Evolutionary conservation across 2,329 filamentous ascomycete species (phyloP), one percentile per base, ranked within the genome.

Genomic region (Diatrype stigma): DNA sequence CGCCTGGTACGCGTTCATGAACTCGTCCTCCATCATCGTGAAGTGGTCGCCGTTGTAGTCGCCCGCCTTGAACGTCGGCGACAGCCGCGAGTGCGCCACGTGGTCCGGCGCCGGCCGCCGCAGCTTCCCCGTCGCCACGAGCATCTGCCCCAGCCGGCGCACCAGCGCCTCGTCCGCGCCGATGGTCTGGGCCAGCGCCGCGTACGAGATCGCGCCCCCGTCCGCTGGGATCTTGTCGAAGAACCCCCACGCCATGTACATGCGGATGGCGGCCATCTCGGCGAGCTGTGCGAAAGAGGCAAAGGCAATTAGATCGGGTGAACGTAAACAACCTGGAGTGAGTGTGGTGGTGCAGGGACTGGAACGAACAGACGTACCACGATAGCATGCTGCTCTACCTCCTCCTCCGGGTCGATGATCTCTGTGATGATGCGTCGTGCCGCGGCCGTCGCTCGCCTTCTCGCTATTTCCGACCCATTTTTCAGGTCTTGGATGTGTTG

Each of bases 51-150:
- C 57, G 30, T 52, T 46, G 8, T 26, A 16, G 30, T 48, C 48
- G 8, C 51, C 53, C 2, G 50, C 47, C 26, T 40, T 52, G 26
- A 55, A 60, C 5, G 52, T 51, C n/a, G 45, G 46, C 21, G 56
- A 54, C 4, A 56, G 46, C 17, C 49, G 52, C 4, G 53, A 58
- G 51, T 58, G 57, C 14, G 51, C 47, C 11, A 60, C 52, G 8
- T 48, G 44, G 37, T 48, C 44, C 2, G 54, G 32, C 16, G 21
- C 22, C 12, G 53, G 46, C 48, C 52, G 49, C 28, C 50, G 26
- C 19, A 60, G 50, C 45, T 49, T 54, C 11, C 56, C 56, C 17
- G 53, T 55, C 14, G 57, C 52, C 12, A 60, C 57, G 42, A 60
- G 54, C 51, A 60, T 55, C 47, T 55, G 55, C 5, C 52, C 50